Base-by-base conservation (phyloP, 495 filamentous ascomycete genomes). In the Clavariopsis aquatica region DNA sequence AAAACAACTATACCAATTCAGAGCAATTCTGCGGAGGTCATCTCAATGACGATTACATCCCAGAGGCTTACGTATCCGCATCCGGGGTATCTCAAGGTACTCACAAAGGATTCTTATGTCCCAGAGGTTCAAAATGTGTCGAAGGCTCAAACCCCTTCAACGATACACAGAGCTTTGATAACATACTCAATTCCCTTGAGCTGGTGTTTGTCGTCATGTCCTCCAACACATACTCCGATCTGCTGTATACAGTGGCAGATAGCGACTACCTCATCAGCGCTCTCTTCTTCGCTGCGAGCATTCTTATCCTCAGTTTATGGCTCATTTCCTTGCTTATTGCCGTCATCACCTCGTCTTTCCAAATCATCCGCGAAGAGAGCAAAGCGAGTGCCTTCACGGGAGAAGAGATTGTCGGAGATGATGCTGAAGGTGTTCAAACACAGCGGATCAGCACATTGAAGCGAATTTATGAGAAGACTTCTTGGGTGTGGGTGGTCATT, bases 161-260 rank as follows among this genome's bases (percentile, higher is more conserved):
- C 57, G 86, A 85, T 49, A 98, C 94, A 1, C 81, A 96, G 70
- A 93, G 89, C 75, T 99, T 97, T 72, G 93, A 99, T 73, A 94
- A 98, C 70, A 95, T 98, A 31, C 71, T 92, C 8, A 85, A 96
- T 56, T 96, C 92, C 1, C 76, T 97, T 28, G 91, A 98, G 77
- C 76, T 97, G 49, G 93, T 99, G n/a, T 99, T 99, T 75, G 92
- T 99, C 38, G 86, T 98, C 67, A 97, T 99, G 91, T 96, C 89
- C 68, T 91, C 91, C 17, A 99, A 99, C 76, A 98, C 94, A 0
- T 98, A 93, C 73, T 88, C 92, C 1, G 92, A 97, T 71, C 76
- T 99, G 29, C 88, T 99, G 73, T 98, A 99, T 72, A 91, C 90
- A 68, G 91, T 91, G 17, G 90, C 88, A 29, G 85, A 96, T 72